Conservation (phyloP, 2,329 filamentous ascomycete genomes). For the Daldinia sp. region DNA sequence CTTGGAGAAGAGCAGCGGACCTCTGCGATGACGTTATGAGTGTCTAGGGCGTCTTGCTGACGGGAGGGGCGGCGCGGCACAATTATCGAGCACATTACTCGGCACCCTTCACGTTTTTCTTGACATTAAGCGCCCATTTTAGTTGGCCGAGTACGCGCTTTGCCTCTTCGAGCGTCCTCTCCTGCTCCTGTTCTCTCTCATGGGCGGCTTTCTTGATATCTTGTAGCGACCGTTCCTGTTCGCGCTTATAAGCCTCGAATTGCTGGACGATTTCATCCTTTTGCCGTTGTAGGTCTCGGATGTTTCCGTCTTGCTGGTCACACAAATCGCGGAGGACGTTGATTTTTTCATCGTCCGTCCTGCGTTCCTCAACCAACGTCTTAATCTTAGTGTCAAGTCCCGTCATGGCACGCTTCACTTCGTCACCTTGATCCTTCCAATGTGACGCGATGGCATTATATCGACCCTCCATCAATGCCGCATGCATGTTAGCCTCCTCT, state of each 20-base stretch:
- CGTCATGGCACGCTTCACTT: slow-evolving; percentile 65
- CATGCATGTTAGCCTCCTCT: slow-evolving; percentile 73
- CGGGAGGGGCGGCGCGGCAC: not conserved
- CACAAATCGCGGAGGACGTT: slow-evolving; percentile 74
- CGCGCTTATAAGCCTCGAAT: slow-evolving; percentile 73
- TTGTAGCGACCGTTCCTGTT: slow-evolving; percentile 71
- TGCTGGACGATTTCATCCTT: slow-evolving; percentile 71
- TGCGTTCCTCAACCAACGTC: slow-evolving; percentile 66
- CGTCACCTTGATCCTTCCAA: slow-evolving; percentile 74
- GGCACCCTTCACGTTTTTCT: slow-evolving; percentile 69
- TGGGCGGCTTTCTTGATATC: slow-evolving; percentile 70
- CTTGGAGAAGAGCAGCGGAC: not conserved
- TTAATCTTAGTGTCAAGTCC: slow-evolving; percentile 66
- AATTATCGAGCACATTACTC: slow-evolving; percentile 54
- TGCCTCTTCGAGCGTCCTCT: slow-evolving; percentile 68
- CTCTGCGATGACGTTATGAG: not conserved
- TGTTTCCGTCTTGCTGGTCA: slow-evolving; percentile 78
- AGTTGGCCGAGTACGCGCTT: slow-evolving; percentile 74
- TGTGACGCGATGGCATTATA: slow-evolving; percentile 76
- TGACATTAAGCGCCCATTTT: slow-evolving; percentile 78
- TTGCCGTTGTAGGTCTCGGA: slow-evolving; percentile 69
- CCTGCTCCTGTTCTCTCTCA: slow-evolving; percentile 71
- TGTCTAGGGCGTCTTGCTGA: not conserved
- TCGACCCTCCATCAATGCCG: slow-evolving; percentile 75
- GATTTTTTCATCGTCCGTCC: slow-evolving; percentile 72